Percentiles rank a stretch among this genome's conserved stretches.
Evolutionary conservation across 192 early-diverging fungal genomes (phyloP).

Genomic region (Linnemannia schmuckeri): DNA sequence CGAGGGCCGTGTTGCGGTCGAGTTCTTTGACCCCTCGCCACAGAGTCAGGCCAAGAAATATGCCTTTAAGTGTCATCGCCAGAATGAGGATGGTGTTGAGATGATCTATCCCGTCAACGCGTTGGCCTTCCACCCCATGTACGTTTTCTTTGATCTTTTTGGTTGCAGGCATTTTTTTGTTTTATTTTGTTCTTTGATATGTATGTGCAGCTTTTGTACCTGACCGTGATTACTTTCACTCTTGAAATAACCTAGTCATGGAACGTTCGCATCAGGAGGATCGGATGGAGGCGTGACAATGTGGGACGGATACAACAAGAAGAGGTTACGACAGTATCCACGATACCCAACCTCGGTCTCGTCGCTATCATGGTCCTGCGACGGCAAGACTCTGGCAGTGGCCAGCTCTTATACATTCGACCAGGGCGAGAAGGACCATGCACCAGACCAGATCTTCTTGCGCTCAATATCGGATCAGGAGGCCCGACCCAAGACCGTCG

Average conservation of each 20-base stretch:
- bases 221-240: neutral
- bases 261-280: constrained; percentile 97
- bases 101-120: constrained; percentile 94
- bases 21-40: constrained; percentile 83
- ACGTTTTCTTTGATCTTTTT: constrained; percentile 22
- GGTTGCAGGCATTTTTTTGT: neutral
- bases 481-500: constrained; percentile 46
- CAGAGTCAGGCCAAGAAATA: constrained; percentile 87
- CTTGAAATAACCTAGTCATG: constrained; percentile 65
- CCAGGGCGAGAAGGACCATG: constrained; percentile 91
- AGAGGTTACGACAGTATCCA: constrained; percentile 86
- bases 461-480: constrained; percentile 67
- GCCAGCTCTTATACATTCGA: constrained; percentile 96
- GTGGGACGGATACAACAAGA: constrained; percentile 94
- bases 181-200: neutral
- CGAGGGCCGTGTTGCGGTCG: constrained; percentile 95
- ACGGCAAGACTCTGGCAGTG: constrained; percentile 85
- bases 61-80: constrained; percentile 97
- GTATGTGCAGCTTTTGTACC: neutral
- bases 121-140: constrained; percentile 92
- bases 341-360: constrained; percentile 87
- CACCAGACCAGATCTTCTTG: constrained; percentile 85
- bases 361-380: constrained; percentile 83
- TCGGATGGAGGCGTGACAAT: constrained; percentile 91
- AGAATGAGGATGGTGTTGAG: constrained; percentile 80